These are phyloP conservation scores for Biscutella laevigata DNA, from an alignment of 441 rosid species.

Conservation along the genomic window DNA sequence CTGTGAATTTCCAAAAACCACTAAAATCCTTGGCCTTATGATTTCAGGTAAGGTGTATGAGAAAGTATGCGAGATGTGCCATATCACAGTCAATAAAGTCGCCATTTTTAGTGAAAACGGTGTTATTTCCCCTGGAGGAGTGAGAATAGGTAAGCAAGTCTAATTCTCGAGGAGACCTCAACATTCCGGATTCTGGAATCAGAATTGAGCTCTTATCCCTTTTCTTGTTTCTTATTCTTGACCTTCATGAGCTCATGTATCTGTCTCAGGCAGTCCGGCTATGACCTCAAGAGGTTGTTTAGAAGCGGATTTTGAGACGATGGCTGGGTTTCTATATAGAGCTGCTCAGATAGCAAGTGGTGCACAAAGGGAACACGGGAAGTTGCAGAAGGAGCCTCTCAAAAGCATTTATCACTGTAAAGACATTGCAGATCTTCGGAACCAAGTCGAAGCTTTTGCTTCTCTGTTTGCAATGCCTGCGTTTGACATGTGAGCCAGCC, in stretches of 20 bases:
- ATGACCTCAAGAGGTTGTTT: conserved; percentile 69
- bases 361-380: conserved; percentile 42
- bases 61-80: conserved; percentile 57
- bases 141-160: conserved; percentile 47
- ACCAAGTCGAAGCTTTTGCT: conserved; percentile 45
- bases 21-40: not conserved
- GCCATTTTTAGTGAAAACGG: conserved; percentile 47
- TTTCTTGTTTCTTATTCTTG: not conserved
- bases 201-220: not conserved
- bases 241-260: not conserved
- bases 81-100: conserved; percentile 51
- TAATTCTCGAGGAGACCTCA: not conserved
- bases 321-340: conserved; percentile 46
- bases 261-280: conserved; percentile 48
- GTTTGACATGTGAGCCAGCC: conserved; percentile 31
- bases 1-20: not conserved
- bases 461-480: conserved; percentile 59
- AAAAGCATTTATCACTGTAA: conserved; percentile 37
- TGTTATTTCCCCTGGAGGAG: conserved; percentile 55
- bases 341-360: conserved; percentile 48
- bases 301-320: conserved; percentile 52
- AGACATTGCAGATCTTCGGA: conserved; percentile 46
- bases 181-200: not conserved
- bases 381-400: conserved; percentile 33
- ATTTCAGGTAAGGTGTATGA: conserved; percentile 46